Percentiles rank a stretch among this genome's conserved stretches.
These are phyloP conservation scores for Cruciata laevipes DNA, from an alignment of 257 asterid species.

Conservation along the genomic window DNA sequence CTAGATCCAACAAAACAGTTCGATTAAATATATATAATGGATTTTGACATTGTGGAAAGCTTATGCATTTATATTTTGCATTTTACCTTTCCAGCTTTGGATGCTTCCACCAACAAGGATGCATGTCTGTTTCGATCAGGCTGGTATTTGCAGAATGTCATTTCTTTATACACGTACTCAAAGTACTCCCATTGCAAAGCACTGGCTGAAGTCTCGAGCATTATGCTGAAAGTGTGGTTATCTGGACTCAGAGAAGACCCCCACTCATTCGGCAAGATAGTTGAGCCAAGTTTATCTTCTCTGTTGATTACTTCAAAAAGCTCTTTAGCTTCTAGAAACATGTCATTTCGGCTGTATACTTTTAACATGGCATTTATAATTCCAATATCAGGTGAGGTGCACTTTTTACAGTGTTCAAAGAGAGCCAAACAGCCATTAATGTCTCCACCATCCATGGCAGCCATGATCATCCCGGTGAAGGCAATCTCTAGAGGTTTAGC, in stretches of 20 bases:
- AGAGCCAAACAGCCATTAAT: slow-evolving; percentile 52
- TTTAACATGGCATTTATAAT: slow-evolving; percentile 75
- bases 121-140: slow-evolving; percentile 50
- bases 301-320: slow-evolving; percentile 56
- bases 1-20: slow-evolving; percentile 32
- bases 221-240: slow-evolving; percentile 53
- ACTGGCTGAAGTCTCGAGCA: slow-evolving; percentile 82
- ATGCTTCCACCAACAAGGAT: slow-evolving; percentile 53
- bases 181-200: slow-evolving; percentile 92
- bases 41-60: not conserved
- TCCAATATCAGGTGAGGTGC: slow-evolving; percentile 57
- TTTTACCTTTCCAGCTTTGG: slow-evolving; percentile 79
- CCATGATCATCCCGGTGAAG: slow-evolving; percentile 76
- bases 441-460: slow-evolving; percentile 84
- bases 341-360: slow-evolving; percentile 63
- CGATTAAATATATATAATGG: not conserved
- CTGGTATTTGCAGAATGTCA: slow-evolving; percentile 54
- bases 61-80: not conserved
- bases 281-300: slow-evolving; percentile 23
- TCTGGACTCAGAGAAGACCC: slow-evolving; percentile 41
- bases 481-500: slow-evolving; percentile 64
- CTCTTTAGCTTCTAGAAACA: slow-evolving; percentile 79
- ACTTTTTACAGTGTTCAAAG: slow-evolving; percentile 55
- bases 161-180: slow-evolving; percentile 70
- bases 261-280: slow-evolving; percentile 14